phyloP scores from a whole-genome alignment of 78 protist genomes.

The Tieghemostelium lacteum region DNA sequence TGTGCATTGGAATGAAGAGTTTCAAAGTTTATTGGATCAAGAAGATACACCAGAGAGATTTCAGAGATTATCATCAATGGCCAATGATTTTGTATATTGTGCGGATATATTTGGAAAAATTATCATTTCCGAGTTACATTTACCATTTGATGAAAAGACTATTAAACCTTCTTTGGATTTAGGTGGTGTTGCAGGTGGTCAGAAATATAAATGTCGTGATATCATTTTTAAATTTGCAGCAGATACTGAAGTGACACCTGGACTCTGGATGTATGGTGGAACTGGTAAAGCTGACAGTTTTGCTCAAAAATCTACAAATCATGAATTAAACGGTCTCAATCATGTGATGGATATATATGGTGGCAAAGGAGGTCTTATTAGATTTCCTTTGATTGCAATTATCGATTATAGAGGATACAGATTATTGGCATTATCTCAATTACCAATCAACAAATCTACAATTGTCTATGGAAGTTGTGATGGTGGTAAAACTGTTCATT shows the following conservation, averaged over 20 bases:
- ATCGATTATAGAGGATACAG: constrained; percentile 83
- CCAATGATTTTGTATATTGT: constrained; percentile 83
- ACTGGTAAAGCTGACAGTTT: not conserved
- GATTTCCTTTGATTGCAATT: constrained; percentile 85
- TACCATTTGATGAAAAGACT: constrained; percentile 79
- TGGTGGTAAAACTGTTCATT: constrained; percentile 82
- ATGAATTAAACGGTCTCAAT: constrained; percentile 75
- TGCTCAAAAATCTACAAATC: constrained; percentile 78
- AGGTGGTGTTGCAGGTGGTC: constrained; percentile 90
- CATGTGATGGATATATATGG: constrained; percentile 68
- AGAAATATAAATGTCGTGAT: constrained; percentile 72
- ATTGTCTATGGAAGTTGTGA: constrained; percentile 79
- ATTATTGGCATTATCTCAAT: constrained; percentile 73
- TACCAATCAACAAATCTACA: constrained; percentile 73
- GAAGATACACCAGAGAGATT: not conserved
- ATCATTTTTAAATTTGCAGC: constrained; percentile 74
- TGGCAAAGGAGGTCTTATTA: constrained; percentile 64
- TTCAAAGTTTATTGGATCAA: not conserved
- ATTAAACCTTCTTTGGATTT: constrained; percentile 73
- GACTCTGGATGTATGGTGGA: not conserved
- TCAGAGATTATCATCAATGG: constrained; percentile 35
- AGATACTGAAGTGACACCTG: not conserved
- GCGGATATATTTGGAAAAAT: constrained; percentile 80
- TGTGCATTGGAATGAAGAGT: not conserved
- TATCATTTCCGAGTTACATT: constrained; percentile 72